Evolutionary conservation across 192 early-diverging fungal species (phyloP), one percentile per base, ranked within the genome.

Genomic region (Backusella tarrabulga): DNA sequence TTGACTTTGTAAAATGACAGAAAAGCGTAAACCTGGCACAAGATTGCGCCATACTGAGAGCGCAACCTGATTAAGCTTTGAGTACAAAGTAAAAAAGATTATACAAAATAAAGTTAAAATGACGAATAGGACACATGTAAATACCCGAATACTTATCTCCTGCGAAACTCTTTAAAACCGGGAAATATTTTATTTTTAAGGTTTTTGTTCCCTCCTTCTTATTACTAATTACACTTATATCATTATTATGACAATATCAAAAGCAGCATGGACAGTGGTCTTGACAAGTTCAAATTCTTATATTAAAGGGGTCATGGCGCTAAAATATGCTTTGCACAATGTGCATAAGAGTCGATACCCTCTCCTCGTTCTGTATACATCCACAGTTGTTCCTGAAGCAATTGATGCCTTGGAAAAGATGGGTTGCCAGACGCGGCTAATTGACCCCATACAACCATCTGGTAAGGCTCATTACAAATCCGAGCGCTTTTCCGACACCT

Each of bases 361-460:
- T 34, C 68, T 84, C 32, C 66, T 84, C 2, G 79, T 84, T 3
- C 44, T 84, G 12, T 74, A 84, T 60, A 84, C 83, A 0, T 74
- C 73, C 0, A 46, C 60, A 5, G 73, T 84, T 0, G 14, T 69
- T 17, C 23, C 60, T 0, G 29, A 71, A 34, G 44, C 35, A 1
- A 40, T 81, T 0, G 17, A 78, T 9, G 36, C 23, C 12, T 67
- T 84, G 5, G 8, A 52, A 19, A 26, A 26, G 3, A 9, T 68
- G 21, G 79, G 76, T 3, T 80, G 79, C 40, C 36, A 19, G 21
- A 68, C 75, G 29, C 23, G 67, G 14, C 4, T 63, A 4, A 79
- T 80, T 21, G 74, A 84, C 7, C 19, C 66, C 7, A 76, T 84
- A 50, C 15, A 29, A 15, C 83, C 83, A 3, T 34, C 19, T 9